Evolutionary conservation across 78 protist genomes (phyloP).

Genomic region (slime mould (Dictyostelium discoideum)): DNA sequence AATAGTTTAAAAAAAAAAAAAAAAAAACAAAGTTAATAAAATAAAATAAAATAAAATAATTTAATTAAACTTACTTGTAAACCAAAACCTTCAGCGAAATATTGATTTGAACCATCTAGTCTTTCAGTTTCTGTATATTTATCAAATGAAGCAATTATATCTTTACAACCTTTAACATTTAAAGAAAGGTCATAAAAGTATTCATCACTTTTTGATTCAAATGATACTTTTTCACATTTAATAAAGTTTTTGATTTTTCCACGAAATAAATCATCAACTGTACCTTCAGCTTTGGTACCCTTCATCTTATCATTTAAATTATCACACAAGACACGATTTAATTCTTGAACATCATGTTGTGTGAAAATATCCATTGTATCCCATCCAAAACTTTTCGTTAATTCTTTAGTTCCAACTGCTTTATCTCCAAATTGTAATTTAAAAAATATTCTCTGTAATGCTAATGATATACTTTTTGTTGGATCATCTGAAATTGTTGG

Average conservation of each 20-base stretch:
- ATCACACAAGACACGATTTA: conserved; percentile 96
- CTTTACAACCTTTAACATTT: conserved; percentile 90
- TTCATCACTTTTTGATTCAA: conserved; percentile 89
- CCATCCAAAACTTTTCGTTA: conserved; percentile 98
- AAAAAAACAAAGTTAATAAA: neutral
- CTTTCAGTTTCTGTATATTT: conserved; percentile 90
- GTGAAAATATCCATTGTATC: conserved; percentile 91
- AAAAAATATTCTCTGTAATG: conserved; percentile 88
- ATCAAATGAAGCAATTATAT: conserved; percentile 86
- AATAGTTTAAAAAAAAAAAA: neutral
- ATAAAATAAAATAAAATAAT: neutral
- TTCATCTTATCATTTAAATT: conserved; percentile 97
- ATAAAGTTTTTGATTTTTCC: conserved; percentile 93
- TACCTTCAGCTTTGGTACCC: conserved; percentile 93
- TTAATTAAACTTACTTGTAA: conserved; percentile 55
- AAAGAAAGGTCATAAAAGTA: conserved; percentile 92
- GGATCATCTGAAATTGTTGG: conserved; percentile 68
- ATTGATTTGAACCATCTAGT: conserved; percentile 95
- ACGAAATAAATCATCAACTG: conserved; percentile 89
- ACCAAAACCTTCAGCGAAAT: conserved; percentile 91
- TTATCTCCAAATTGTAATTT: conserved; percentile 69
- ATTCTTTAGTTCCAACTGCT: conserved; percentile 88
- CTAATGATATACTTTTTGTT: conserved; percentile 73
- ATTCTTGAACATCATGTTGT: conserved; percentile 99
- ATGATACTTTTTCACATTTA: conserved; percentile 92